Evolutionary conservation across 1,139 yeast genomes (phyloP).

Genomic region (Protomyces inundatus): DNA sequence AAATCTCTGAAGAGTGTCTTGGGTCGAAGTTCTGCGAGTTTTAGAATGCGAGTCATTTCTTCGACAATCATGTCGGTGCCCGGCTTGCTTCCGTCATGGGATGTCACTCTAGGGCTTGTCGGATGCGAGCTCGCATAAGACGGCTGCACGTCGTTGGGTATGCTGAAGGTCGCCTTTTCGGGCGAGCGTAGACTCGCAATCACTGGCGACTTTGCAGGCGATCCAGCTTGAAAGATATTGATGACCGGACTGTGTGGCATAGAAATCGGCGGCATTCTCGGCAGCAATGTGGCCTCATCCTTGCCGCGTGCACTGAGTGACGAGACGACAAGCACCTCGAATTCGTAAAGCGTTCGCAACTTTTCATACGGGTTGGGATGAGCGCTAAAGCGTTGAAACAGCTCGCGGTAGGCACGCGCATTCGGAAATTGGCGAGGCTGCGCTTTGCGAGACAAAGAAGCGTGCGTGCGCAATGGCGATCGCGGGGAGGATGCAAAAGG

Average conservation of each 20-base stretch:
- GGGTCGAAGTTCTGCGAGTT: constrained; percentile 4
- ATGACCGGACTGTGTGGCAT: constrained; percentile 8
- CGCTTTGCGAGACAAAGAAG: not conserved
- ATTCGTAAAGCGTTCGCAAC: constrained; percentile 15
- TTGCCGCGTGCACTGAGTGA: not conserved
- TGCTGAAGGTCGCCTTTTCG: not conserved
- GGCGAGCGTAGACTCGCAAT: not conserved
- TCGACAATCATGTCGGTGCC: constrained; percentile 20
- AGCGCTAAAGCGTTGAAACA: constrained; percentile 14
- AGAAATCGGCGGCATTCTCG: not conserved
- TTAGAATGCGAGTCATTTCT: constrained; percentile 9
- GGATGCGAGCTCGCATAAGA: not conserved
- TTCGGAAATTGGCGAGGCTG: constrained; percentile 18
- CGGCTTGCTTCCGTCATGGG: not conserved
- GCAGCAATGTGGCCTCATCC: not conserved
- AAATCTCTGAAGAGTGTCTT: constrained; percentile 21
- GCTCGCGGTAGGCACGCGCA: constrained; percentile 6
- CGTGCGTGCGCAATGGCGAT: not conserved
- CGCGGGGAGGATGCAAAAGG: not conserved
- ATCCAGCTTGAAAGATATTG: not conserved
- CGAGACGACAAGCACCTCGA: constrained; percentile 9
- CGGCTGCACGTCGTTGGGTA: not conserved
- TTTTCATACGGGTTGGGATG: constrained; percentile 17
- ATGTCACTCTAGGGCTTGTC: not conserved
- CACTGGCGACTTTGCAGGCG: not conserved